Evolutionary conservation across 1,284 basidiomycete genomes (phyloP), one percentile per base, ranked within the genome.

Genomic region (Cryptococcus sp.): DNA sequence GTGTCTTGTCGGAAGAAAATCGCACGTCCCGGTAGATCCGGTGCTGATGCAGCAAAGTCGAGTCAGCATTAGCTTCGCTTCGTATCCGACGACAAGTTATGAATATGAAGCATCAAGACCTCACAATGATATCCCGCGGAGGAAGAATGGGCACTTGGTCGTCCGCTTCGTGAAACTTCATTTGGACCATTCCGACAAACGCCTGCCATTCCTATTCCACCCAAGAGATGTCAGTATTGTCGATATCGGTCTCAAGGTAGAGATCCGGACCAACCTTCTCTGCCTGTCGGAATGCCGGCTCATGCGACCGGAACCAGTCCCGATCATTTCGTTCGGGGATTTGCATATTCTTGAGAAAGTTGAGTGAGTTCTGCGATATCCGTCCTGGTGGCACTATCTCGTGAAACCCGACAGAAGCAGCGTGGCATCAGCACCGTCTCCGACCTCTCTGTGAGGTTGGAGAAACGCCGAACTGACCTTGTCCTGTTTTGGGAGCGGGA

Each of bases 241-340:
- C 42, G 13, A 43, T 4, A 4, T 5, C 27, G 27, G 27, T 10
- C 10, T 8, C 30, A 35, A 35, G 30, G 10, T 35, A 10, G 30
- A 4, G 30, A 35, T 45, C 8, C 20, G 11, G 13, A 30, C 64
- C 20, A 41, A 77, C 79, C 68, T 86, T 85, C 74, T 94, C 91
- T 0, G 89, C 89, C 41, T 83, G 82, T 13, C 91, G 83, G 70
- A 87, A 93, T 1, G 91, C 85, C 1, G 89, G 88, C 66, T 94
- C 92, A 54, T 80, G 76, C 10, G 67, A 66, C 51, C 71, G 69
- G 64, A 78, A 79, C 92, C 93, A 96, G 72, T 91, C 85, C 16
- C 93, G 83, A 69, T 95, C 90, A 62, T 96, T 96, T 66, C 85
- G 87, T 50, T 84, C 82, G 1, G 90, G 89, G 63, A 90, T 85